Percentiles rank a stretch among this genome's conserved stretches.
These are phyloP conservation scores for Podospora pseudopauciseta DNA, from an alignment of 495 filamentous ascomycete species.

Conservation along the genomic window DNA sequence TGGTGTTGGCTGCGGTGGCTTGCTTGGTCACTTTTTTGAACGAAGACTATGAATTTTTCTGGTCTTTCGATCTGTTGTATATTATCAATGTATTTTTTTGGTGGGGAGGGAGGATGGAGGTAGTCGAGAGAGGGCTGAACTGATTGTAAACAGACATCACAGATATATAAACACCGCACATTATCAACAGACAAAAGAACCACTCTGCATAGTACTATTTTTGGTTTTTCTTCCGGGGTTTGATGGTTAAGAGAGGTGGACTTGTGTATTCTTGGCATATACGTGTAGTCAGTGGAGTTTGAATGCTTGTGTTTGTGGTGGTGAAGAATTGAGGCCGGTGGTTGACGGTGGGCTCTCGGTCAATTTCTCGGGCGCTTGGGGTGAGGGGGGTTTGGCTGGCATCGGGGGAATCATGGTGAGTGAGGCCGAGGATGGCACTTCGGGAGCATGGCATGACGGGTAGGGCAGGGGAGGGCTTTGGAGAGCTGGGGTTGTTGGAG, in stretches of 20 bases:
- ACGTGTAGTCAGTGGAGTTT: not conserved
- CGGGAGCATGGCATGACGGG: not conserved
- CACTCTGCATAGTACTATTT: not conserved
- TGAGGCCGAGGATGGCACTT: slow-evolving; percentile 7
- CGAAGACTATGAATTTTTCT: not conserved
- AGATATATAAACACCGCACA: not conserved
- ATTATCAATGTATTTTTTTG: not conserved
- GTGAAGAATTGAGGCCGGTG: not conserved
- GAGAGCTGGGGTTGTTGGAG: not conserved
- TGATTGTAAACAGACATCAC: not conserved
- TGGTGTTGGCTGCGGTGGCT: not conserved
- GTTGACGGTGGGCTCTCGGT: not conserved
- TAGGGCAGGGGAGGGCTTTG: not conserved
- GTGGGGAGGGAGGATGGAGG: not conserved
- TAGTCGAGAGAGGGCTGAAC: not conserved
- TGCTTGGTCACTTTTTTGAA: not conserved
- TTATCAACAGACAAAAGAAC: not conserved
- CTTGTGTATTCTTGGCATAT: not conserved
- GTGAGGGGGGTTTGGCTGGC: not conserved
- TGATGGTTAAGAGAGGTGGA: not conserved
- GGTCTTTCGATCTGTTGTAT: not conserved
- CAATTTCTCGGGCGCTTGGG: slow-evolving; percentile 13
- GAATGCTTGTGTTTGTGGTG: not conserved
- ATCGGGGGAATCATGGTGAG: slow-evolving; percentile 9
- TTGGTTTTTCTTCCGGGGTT: not conserved